Base-by-base conservation (phyloP, 2,329 filamentous ascomycete genomes). In the Onygenales sp. region DNA sequence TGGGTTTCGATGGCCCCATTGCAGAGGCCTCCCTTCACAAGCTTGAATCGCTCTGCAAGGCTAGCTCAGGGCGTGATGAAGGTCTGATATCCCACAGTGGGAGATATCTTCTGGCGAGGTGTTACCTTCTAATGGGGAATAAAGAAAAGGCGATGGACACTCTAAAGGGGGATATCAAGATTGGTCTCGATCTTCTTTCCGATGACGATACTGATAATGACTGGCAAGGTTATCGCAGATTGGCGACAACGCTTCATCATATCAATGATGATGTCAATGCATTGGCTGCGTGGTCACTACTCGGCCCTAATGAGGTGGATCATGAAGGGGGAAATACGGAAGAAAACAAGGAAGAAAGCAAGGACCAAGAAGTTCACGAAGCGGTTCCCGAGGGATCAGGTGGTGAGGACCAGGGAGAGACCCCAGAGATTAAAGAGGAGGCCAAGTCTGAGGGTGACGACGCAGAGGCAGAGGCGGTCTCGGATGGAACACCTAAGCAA, bases 201-300 rank as follows among this genome's bases (percentile, higher is more conserved):
- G 64, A 67, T 43, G 55, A 63, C 5, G 64, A 68, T 41, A 47
- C 54, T 9, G 55, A 55, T 13, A 68, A 66, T 48, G 64, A 66
- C 46, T 60, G 53, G 39, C 52, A 61, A 9, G 63, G 60, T 5
- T 66, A 59, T 50, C 56, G 47, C 56, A 52, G 50, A 33, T 51
- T 67, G 1, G 54, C 61, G 3, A 56, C 57, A 11, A 55, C 59
- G 2, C 58, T 64, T 17, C 53, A 61, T 27, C 57, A 59, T 31
- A 49, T 63, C 13, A 57, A 58, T 5, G 64, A 66, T 27, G 61
- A 65, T 38, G 51, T 50, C n/a, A 59, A 64, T 52, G 54, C 59
- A 27, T 55, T 64, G 17, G 63, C 60, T 5, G 63, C 63, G 7
- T 66, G 64, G 63, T 64, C 59, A 13, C 52, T 64, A 41, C 56